Percentiles rank a stretch among this genome's conserved stretches.
Evolutionary conservation across 2,329 filamentous ascomycete genomes (phyloP).

Genomic region (Sclerotinia borealis): DNA sequence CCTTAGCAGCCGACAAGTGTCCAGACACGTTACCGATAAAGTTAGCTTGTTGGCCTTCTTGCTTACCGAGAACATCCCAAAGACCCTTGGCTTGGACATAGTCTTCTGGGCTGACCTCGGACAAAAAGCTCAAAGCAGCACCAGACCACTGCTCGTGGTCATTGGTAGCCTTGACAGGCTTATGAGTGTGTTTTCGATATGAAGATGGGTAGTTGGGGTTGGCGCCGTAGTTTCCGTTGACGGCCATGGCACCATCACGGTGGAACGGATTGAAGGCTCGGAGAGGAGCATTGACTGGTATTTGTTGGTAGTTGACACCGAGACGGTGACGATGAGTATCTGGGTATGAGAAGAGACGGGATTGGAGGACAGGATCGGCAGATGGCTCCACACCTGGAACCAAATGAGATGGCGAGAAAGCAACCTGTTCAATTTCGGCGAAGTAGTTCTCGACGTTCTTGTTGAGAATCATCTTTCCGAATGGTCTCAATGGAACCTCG

Average conservation of each 20-base stretch:
- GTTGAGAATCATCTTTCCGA: constrained; percentile 60
- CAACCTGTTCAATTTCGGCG: constrained; percentile 62
- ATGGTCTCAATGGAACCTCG: constrained; percentile 53
- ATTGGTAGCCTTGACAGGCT: constrained; percentile 36
- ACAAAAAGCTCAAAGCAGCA: constrained; percentile 40
- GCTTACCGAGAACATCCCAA: constrained; percentile 36
- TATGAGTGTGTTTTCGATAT: constrained; percentile 42
- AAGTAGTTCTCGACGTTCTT: constrained; percentile 57
- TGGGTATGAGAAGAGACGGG: constrained; percentile 64
- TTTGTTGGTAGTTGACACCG: constrained; percentile 53
- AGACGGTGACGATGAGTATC: constrained; percentile 56
- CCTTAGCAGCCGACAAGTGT: constrained; percentile 48
- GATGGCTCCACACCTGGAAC: constrained; percentile 63
- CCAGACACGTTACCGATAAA: constrained; percentile 54
- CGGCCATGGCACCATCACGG: constrained; percentile 65
- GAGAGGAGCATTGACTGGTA: constrained; percentile 43
- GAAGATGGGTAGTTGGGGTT: constrained; percentile 53
- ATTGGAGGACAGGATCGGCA: constrained; percentile 64
- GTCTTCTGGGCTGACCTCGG: constrained; percentile 33
- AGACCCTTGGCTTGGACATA: constrained; percentile 33
- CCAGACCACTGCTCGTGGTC: constrained; percentile 46
- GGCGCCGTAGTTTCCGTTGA: constrained; percentile 57
- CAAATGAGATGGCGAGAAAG: constrained; percentile 63
- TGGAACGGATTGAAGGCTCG: constrained; percentile 62
- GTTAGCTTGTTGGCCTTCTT: constrained; percentile 53